Base-by-base conservation (phyloP, 129 eudicot genomes). In the Flaveria ramosissima region DNA sequence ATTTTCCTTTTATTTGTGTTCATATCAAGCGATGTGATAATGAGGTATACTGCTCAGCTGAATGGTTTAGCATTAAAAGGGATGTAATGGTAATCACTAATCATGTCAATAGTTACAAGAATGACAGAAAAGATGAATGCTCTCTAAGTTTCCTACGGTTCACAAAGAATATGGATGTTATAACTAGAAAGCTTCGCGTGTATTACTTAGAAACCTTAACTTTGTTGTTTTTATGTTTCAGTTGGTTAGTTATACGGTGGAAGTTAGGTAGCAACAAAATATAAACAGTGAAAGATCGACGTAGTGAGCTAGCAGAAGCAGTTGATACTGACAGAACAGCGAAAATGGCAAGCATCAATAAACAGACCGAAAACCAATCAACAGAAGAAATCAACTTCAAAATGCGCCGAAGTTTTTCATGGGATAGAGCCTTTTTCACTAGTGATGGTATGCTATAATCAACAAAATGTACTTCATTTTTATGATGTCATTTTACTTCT, bases 371-470 rank as follows among this genome's bases (percentile, higher is more conserved):
- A 60, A 53, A 27, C 56, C 80, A 43, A 8, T 21, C 77, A 26
- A 73, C 73, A 56, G 84, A 71, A 63, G 83, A 72, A 48, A 78
- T 76, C 63, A 87, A 79, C 67, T 77, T 66, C 64, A 88, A 92
- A 70, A 67, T 89, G 89, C 93, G 96, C 47, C 83, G 86, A 79
- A 93, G 96, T 76, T 79, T 93, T 76, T 89, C 97, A 16, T 90
- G 98, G 98, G 91, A 90, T 84, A 86, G 77, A 73, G 92, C 92
- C 67, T 90, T 93, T 83, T 90, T 91, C 76, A 86, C 95, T 3
- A 79, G 62, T 82, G 88, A 88, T n/a, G 97, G 95, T 91, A 81
- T 36, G 62, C 39, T 42, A 52, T 65, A 62, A 30, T 32, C 56
- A 20, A 43, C 1, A 19, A 26, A 42, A 68, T 73, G 19, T 32